These are phyloP conservation scores for Ogataea pilisensis DNA, from an alignment of 805 yeast species.

Conservation along the genomic window DNA sequence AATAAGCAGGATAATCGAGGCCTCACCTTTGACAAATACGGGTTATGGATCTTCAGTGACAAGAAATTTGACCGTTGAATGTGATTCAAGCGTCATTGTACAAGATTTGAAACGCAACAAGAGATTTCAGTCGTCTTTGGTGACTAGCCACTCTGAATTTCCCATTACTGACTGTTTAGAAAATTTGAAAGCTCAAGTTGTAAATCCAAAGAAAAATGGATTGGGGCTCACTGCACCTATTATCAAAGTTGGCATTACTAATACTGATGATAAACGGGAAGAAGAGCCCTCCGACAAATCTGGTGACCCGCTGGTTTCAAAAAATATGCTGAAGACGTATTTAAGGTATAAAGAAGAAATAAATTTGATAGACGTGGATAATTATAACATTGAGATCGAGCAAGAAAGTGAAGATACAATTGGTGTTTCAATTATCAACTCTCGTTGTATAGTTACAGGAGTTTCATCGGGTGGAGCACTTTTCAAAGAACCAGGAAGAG, in stretches of 20 bases:
- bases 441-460: constrained; percentile 23
- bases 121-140: constrained; percentile 16
- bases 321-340: constrained; percentile 13
- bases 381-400: not conserved
- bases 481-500: constrained; percentile 44
- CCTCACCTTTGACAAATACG: constrained; percentile 41
- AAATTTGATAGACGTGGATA: not conserved
- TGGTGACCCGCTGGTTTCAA: too few species aligned
- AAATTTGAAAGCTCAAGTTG: constrained; percentile 24
- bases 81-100: constrained; percentile 40
- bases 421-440: constrained; percentile 33
- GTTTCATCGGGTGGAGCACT: constrained; percentile 54
- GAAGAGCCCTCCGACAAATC: not conserved
- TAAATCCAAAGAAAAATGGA: constrained; percentile 8
- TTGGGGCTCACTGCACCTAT: constrained; percentile 34
- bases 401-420: constrained; percentile 39
- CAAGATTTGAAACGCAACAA: constrained; percentile 8
- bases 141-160: constrained; percentile 7
- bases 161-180: constrained; percentile 32
- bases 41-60: constrained; percentile 46
- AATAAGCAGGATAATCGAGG: constrained; percentile 26
- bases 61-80: constrained; percentile 36
- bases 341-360: constrained; percentile 5
- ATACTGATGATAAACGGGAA: not conserved
- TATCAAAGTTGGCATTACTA: constrained; percentile 16